A percentile compares a stretch with the other conserved stretches of the same genome.
Conservation (phyloP, 2,329 filamentous ascomycete species). For the Trichoderma sp. region DNA sequence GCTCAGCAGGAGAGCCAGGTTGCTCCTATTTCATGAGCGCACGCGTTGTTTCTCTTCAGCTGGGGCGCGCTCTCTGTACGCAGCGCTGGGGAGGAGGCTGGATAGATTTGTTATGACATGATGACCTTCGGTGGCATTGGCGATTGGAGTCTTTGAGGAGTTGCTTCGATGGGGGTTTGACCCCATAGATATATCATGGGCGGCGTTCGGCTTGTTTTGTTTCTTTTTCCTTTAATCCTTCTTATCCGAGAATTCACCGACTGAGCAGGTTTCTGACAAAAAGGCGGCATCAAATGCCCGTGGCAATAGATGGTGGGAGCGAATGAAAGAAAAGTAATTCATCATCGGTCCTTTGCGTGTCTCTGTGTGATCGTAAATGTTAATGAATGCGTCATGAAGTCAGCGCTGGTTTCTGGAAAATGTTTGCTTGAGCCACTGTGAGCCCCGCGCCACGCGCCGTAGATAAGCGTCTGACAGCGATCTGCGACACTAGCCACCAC, state of each 20-base stretch:
- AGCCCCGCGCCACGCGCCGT: slow-evolving; percentile 11
- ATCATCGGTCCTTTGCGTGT: not conserved
- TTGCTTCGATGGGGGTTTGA: slow-evolving; percentile 7
- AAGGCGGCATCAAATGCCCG: not conserved
- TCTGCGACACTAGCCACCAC: not conserved
- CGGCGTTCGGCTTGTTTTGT: slow-evolving; percentile 8
- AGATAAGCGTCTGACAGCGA: slow-evolving; percentile 7
- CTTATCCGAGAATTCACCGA: slow-evolving; percentile 1
- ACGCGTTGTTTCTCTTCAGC: not conserved
- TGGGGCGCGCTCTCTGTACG: not conserved
- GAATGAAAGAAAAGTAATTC: not conserved
- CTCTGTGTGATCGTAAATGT: not conserved
- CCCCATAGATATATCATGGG: slow-evolving; percentile 13
- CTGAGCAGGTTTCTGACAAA: not conserved
- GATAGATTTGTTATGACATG: slow-evolving; percentile 6
- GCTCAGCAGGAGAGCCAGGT: slow-evolving; percentile 60
- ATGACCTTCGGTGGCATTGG: slow-evolving; percentile 9
- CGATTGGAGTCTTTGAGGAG: slow-evolving; percentile 13
- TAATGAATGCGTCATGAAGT: not conserved
- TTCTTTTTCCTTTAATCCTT: not conserved
- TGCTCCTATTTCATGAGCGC: slow-evolving; percentile 27
- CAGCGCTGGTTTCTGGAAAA: not conserved
- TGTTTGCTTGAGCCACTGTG: not conserved
- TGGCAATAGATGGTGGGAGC: slow-evolving; percentile 1
- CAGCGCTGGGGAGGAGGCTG: not conserved